These are phyloP conservation scores for Chaetomium sp. DNA, from an alignment of 2,329 filamentous ascomycete species.

Conservation along the genomic window DNA sequence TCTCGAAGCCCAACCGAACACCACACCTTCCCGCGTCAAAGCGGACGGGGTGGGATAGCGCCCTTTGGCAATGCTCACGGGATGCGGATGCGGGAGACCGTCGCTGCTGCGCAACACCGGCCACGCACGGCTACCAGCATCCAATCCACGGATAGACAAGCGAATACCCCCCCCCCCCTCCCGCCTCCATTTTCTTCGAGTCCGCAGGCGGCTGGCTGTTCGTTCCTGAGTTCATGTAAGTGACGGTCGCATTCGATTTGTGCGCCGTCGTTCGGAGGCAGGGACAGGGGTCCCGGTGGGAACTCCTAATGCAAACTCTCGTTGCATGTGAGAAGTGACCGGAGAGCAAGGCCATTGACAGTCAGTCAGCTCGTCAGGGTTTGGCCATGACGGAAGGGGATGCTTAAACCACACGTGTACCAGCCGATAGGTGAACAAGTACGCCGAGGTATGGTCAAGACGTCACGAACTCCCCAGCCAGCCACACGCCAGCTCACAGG, in stretches of 20 bases:
- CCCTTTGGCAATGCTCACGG: neutral
- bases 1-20: neutral
- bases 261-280: slow-evolving; percentile 1
- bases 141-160: neutral
- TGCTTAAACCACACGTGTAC: neutral
- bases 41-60: neutral
- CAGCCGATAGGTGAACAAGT: neutral
- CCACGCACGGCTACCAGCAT: slow-evolving; percentile 2
- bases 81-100: slow-evolving; percentile 14
- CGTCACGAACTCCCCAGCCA: neutral
- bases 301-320: neutral
- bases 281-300: slow-evolving; percentile 15
- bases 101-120: neutral
- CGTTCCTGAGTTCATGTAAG: slow-evolving; percentile 2
- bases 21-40: neutral
- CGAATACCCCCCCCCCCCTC: neutral
- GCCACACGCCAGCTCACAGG: neutral
- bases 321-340: slow-evolving; percentile 12
- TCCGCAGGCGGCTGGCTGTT: neutral
- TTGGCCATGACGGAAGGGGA: neutral
- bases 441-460: neutral
- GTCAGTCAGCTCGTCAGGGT: neutral
- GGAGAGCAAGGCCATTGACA: neutral
- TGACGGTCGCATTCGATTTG: slow-evolving; percentile 12
- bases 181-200: neutral